Conservation (phyloP, 1,284 basidiomycete genomes). For the Stygiomarasmius scandens region DNA sequence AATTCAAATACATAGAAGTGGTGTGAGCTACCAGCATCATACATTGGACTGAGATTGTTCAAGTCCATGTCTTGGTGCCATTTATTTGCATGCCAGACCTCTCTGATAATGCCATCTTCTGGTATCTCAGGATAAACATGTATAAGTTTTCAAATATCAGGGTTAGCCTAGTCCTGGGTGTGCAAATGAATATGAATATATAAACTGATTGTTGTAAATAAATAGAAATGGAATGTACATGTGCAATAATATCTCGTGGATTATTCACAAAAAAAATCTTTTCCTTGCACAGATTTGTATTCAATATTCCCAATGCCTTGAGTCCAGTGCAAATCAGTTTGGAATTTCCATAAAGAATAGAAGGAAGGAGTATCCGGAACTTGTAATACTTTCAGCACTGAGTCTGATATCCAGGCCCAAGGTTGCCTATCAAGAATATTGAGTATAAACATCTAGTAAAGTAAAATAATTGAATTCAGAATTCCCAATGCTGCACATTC, state of each 20-base stretch:
- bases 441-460: constrained; percentile 11
- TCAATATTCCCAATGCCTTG: constrained; percentile 4
- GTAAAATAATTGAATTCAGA: too few relatives aligned
- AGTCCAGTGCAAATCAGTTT: not conserved
- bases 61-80: not conserved
- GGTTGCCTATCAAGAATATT: constrained; percentile 10
- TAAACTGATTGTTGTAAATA: not conserved
- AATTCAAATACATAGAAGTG: not conserved
- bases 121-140: constrained; percentile 6
- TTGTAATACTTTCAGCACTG: constrained; percentile 4
- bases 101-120: not conserved
- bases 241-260: not conserved
- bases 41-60: not conserved
- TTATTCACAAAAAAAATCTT: constrained; percentile 13
- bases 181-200: not conserved
- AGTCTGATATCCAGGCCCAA: constrained; percentile 5
- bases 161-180: constrained; percentile 7
- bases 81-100: constrained; percentile 4
- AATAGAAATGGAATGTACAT: not conserved
- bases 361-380: constrained; percentile 9
- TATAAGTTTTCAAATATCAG: not conserved
- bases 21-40: not conserved
- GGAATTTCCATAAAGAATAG: constrained; percentile 6
- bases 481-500: too few relatives aligned
- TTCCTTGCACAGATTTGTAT: constrained; percentile 8